These are phyloP conservation scores for Xylaria sp. DNA, from an alignment of 2,329 filamentous ascomycete genomes.

Conservation along the genomic window DNA sequence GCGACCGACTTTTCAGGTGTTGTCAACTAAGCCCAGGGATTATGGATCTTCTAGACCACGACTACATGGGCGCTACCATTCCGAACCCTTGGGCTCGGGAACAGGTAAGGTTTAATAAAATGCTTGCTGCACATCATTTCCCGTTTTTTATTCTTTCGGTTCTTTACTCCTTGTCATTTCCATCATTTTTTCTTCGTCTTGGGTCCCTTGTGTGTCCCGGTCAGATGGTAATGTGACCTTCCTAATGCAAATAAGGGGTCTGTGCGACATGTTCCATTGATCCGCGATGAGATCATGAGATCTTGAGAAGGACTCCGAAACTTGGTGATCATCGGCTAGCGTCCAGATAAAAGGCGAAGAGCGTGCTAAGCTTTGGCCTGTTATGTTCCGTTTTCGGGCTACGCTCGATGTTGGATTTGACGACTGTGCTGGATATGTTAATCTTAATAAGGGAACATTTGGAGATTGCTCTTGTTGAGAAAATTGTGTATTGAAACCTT, in stretches of 20 bases:
- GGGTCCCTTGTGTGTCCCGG: conserved; percentile 10
- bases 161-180: background rate
- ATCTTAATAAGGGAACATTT: background rate
- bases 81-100: background rate
- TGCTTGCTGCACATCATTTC: background rate
- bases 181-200: background rate
- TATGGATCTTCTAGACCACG: background rate
- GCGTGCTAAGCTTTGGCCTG: background rate
- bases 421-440: background rate
- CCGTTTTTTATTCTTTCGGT: background rate
- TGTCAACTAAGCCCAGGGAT: background rate
- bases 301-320: background rate
- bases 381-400: background rate
- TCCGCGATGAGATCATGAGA: background rate
- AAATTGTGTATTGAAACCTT: background rate
- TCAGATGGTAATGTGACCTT: conserved; percentile 28
- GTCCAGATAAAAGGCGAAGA: background rate
- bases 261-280: background rate
- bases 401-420: background rate
- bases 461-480: background rate
- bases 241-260: conserved; percentile 17
- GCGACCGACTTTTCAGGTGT: background rate
- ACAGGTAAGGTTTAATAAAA: background rate
- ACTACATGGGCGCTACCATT: background rate
- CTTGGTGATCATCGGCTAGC: background rate